Conservation (phyloP, 305 asterid species). For the Lippia alba region DNA sequence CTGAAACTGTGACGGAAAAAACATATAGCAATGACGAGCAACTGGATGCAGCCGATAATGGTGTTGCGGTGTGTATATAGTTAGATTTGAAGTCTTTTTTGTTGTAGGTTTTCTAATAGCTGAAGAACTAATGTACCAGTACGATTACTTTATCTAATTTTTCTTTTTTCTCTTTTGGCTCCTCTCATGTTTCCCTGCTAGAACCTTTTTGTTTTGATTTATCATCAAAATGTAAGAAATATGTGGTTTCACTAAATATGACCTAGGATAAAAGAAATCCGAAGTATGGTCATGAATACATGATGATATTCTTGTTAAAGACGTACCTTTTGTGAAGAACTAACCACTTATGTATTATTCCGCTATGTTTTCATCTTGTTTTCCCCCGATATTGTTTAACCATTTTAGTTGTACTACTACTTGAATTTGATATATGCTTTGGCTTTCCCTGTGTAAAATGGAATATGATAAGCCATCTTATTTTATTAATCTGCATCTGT, state of each 20-base stretch:
- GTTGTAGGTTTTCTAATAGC: conserved; percentile 21
- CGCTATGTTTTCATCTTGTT: conserved; percentile 9
- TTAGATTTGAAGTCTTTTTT: conserved; percentile 26
- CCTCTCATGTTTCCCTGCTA: background rate
- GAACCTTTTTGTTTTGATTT: conserved; percentile 19
- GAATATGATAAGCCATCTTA: conserved; percentile 9
- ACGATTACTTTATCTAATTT: background rate
- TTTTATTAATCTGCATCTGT: conserved; percentile 20
- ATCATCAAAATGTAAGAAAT: conserved; percentile 13
- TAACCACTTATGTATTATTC: conserved; percentile 2
- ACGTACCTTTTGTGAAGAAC: conserved; percentile 14
- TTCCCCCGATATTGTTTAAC: conserved; percentile 24
- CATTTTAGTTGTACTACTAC: conserved; percentile 2
- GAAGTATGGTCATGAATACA: conserved; percentile 8
- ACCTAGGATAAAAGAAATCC: conserved; percentile 15
- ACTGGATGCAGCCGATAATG: conserved; percentile 67
- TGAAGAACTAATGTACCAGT: conserved; percentile 7
- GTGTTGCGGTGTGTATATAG: conserved; percentile 61
- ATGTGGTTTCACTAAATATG: conserved; percentile 3
- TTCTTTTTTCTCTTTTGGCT: background rate
- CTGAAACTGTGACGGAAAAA: conserved; percentile 41
- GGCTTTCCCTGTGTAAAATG: conserved; percentile 20
- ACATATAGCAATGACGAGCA: conserved; percentile 57
- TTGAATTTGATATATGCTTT: conserved; percentile 17
- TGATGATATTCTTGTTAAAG: background rate